Evolutionary conservation across 1,139 yeast genomes (phyloP).

Genomic region (Lodderomyces parapsilosis): DNA sequence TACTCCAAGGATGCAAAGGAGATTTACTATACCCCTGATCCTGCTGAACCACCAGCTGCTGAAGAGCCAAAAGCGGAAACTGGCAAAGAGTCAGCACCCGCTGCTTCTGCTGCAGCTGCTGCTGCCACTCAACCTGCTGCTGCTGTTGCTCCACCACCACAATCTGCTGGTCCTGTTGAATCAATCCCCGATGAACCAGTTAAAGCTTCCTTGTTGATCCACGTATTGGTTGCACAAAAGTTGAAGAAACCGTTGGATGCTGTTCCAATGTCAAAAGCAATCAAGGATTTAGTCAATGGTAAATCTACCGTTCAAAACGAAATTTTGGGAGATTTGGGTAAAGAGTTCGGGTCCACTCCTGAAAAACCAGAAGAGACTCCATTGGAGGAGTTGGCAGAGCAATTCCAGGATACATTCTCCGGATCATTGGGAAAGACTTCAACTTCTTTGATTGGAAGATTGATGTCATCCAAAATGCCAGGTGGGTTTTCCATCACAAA

Average conservation of each 20-base stretch:
- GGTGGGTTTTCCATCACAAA: constrained; percentile 94
- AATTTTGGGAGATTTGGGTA: constrained; percentile 96
- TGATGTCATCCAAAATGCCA: constrained; percentile 97
- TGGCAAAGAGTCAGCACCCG: constrained; percentile 36
- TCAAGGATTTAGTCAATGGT: constrained; percentile 96
- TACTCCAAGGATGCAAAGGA: constrained; percentile 95
- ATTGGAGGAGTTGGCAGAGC: constrained; percentile 90
- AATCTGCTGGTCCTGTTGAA: constrained; percentile 73
- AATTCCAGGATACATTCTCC: constrained; percentile 83
- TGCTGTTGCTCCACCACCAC: constrained; percentile 58
- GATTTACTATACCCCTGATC: constrained; percentile 93
- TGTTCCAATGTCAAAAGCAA: constrained; percentile 85
- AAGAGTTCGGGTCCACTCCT: constrained; percentile 96
- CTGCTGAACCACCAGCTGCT: constrained; percentile 44
- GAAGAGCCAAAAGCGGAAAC: constrained; percentile 23
- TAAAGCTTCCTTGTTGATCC: constrained; percentile 77
- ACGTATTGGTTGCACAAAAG: constrained; percentile 92
- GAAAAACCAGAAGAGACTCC: constrained; percentile 99
- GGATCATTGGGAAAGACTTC: constrained; percentile 95
- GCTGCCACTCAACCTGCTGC: constrained; percentile 58
- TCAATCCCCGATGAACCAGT: constrained; percentile 88
- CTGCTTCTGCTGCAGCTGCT: constrained; percentile 48
- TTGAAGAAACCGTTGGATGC: constrained; percentile 87
- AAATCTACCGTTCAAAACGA: constrained; percentile 98
- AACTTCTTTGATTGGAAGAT: constrained; percentile 80